Evolutionary conservation across 345 rosid genomes (phyloP).

Genomic region (Toxicodendron radicans): DNA sequence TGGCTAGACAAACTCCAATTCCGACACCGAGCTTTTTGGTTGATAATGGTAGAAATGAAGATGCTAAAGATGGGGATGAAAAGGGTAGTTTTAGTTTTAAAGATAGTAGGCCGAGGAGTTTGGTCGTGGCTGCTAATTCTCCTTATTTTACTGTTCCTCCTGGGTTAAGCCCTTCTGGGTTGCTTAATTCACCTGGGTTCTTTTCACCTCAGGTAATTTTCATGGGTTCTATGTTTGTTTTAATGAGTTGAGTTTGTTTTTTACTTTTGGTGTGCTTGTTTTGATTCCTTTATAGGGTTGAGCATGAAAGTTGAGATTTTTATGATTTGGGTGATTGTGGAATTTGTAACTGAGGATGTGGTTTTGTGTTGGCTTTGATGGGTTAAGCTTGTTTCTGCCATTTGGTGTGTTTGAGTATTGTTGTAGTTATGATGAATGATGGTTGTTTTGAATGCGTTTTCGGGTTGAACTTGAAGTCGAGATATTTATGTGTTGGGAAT

Average conservation of each 20-base stretch:
- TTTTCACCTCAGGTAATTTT: slow-evolving; percentile 70
- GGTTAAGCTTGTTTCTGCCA: too few relatives aligned
- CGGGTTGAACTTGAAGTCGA: too few relatives aligned
- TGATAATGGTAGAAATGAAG: slow-evolving; percentile 17
- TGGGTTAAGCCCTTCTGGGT: slow-evolving; percentile 91
- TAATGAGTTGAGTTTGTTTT: not conserved
- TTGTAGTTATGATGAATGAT: too few relatives aligned
- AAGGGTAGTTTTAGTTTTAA: slow-evolving; percentile 45
- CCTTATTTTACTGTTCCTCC: slow-evolving; percentile 76
- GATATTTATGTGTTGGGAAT: not conserved
- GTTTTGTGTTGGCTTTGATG: too few relatives aligned
- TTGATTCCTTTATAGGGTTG: not conserved
- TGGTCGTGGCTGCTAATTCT: slow-evolving; percentile 49
- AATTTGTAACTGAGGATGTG: not conserved
- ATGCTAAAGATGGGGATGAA: slow-evolving; percentile 37
- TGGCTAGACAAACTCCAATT: slow-evolving; percentile 8
- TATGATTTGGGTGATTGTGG: not conserved
- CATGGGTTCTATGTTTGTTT: slow-evolving; percentile 15
- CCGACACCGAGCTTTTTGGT: not conserved
- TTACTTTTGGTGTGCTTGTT: not conserved
- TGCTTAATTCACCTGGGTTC: slow-evolving; percentile 74
- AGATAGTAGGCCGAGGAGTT: slow-evolving; percentile 47
- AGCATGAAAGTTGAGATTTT: not conserved
- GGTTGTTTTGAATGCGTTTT: not conserved
- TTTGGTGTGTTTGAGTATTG: too few relatives aligned